Percentiles rank a stretch among this genome's conserved stretches.
phyloP scores from a whole-genome alignment of 306 rosid species.

The Gleditsia sinensis region DNA sequence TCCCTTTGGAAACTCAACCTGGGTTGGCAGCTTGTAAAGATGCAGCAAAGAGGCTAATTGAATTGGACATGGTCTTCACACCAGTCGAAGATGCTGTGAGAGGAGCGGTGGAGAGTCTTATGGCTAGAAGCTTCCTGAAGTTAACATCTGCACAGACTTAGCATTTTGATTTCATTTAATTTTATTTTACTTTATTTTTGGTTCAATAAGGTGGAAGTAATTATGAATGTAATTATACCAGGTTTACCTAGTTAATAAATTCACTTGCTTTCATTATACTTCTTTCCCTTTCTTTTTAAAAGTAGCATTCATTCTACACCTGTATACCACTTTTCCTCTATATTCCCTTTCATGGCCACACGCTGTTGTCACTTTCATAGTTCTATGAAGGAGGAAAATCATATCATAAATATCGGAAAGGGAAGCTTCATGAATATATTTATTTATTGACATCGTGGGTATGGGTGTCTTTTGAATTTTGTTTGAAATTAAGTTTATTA shows the following conservation, averaged over 20 bases:
- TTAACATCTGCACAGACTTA: slow-evolving; percentile 10
- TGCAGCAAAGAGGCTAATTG: slow-evolving; percentile 73
- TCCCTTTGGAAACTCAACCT: slow-evolving; percentile 73
- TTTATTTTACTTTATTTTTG: neutral
- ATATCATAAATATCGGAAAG: too few relatives aligned
- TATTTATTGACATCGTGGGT: too few relatives aligned
- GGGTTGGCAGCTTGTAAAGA: slow-evolving; percentile 60
- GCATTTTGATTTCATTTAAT: neutral
- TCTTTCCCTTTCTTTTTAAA: slow-evolving; percentile 27
- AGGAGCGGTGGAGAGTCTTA: slow-evolving; percentile 72
- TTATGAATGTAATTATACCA: slow-evolving; percentile 38
- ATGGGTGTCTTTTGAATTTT: too few relatives aligned
- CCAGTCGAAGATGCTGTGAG: slow-evolving; percentile 72
- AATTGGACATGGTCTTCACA: slow-evolving; percentile 68
- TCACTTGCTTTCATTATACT: slow-evolving; percentile 32
- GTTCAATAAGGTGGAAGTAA: slow-evolving; percentile 30
- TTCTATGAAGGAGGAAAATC: slow-evolving; percentile 8
- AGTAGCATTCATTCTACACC: slow-evolving; percentile 26
- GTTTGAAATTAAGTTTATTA: too few relatives aligned
- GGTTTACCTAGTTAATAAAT: neutral
- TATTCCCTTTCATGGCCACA: neutral
- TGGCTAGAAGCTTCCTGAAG: slow-evolving; percentile 61
- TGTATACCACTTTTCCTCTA: slow-evolving; percentile 10
- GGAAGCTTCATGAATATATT: too few relatives aligned
- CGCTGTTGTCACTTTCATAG: slow-evolving; percentile 1